A percentile compares a stretch with the other conserved stretches of the same genome.
Evolutionary conservation across 1,284 basidiomycete species (phyloP).

Genomic region (Leccinum pachyderme): DNA sequence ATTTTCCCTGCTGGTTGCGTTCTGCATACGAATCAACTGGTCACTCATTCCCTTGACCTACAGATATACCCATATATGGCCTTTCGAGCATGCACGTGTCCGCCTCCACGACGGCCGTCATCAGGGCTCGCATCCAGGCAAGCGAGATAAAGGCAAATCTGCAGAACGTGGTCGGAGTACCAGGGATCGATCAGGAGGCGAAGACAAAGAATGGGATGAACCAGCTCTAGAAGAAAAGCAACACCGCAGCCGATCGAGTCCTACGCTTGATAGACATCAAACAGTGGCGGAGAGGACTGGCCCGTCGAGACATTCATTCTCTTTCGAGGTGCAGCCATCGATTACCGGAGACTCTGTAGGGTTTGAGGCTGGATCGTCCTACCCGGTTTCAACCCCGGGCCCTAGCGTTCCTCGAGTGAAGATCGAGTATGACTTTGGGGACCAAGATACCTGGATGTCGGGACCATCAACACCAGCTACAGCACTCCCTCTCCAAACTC

Average conservation of each 20-base stretch:
- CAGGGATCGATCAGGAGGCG: slow-evolving; percentile 9
- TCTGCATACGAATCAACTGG: not conserved
- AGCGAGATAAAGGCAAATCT: slow-evolving; percentile 19
- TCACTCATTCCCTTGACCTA: slow-evolving; percentile 3
- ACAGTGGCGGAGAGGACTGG: not conserved
- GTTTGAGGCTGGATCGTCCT: not conserved
- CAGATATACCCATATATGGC: slow-evolving; percentile 94
- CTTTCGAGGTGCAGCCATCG: slow-evolving; percentile 9
- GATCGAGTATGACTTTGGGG: slow-evolving; percentile 27
- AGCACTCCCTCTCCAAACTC: slow-evolving; percentile 22
- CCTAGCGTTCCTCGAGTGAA: slow-evolving; percentile 20
- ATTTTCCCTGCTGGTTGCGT: not conserved
- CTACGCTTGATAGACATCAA: slow-evolving; percentile 10
- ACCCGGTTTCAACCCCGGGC: not conserved
- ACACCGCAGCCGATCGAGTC: slow-evolving; percentile 25
- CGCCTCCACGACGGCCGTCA: slow-evolving; percentile 50
- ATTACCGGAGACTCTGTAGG: not conserved
- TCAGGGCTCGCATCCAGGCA: slow-evolving; percentile 30
- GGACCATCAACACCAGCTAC: slow-evolving; percentile 26
- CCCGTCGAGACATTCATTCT: slow-evolving; percentile 8
- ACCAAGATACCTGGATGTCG: slow-evolving; percentile 23
- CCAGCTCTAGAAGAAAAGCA: slow-evolving; percentile 9
- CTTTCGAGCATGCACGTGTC: slow-evolving; percentile 90
- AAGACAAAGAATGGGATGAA: slow-evolving; percentile 8
- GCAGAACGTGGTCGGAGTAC: slow-evolving; percentile 19